Evolutionary conservation across 768 basidiomycete species (phyloP).

Genomic region (Mycena crocata): DNA sequence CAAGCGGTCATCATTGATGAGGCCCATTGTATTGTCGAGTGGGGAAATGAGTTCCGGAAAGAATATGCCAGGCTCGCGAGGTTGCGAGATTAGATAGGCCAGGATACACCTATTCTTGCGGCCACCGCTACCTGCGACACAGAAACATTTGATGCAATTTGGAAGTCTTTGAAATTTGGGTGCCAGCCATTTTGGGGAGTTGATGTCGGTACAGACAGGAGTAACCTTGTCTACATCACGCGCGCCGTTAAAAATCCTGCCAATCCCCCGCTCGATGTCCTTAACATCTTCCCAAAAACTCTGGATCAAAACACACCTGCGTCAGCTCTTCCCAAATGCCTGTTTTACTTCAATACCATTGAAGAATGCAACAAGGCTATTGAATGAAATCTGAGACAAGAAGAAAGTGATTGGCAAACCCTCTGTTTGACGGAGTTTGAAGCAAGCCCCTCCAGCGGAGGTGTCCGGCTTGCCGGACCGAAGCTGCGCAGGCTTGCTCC

Average conservation of each 20-base stretch:
- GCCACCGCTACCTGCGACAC: conserved; percentile 7
- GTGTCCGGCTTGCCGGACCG: no score
- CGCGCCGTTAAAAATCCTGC: conserved; percentile 9
- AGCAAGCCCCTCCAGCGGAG: no score
- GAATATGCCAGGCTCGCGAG: neutral
- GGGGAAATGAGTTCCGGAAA: neutral
- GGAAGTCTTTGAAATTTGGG: no score
- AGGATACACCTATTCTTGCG: conserved; percentile 8
- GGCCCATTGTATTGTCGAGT: conserved; percentile 6
- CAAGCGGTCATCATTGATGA: neutral
- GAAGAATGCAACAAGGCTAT: conserved; percentile 27
- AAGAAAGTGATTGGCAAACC: conserved; percentile 33
- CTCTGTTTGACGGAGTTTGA: no score
- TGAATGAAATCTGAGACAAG: no score
- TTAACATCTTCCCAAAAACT: conserved; percentile 32
- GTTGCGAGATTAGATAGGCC: conserved; percentile 10
- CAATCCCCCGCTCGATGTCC: conserved; percentile 29
- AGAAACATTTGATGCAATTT: no score
- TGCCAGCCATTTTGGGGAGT: no score
- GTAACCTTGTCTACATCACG: conserved; percentile 30
- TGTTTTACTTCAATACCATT: conserved; percentile 38
- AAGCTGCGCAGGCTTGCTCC: conserved; percentile 34
- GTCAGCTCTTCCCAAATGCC: conserved; percentile 28
- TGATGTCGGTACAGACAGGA: no score
- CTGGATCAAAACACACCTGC: conserved; percentile 20